phyloP scores from a whole-genome alignment of 495 filamentous ascomycete species.

The Penicillium diatomitis region DNA sequence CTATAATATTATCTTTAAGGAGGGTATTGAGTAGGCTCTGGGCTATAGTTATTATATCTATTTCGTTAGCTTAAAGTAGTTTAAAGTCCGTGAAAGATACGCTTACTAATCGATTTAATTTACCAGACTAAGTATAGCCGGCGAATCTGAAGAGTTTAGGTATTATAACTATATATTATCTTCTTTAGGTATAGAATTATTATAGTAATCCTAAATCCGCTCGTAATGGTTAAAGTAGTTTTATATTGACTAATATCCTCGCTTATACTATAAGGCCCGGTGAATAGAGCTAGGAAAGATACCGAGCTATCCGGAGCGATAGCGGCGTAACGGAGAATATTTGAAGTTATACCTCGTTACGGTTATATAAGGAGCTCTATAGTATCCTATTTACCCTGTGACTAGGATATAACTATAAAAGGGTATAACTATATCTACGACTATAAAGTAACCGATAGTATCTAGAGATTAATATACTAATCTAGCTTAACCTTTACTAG shows the following conservation, averaged over 20 bases:
- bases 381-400: slow-evolving; percentile 11
- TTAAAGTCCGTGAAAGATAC: neutral
- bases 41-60: neutral
- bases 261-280: slow-evolving; percentile 18
- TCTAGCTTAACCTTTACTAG: slow-evolving; percentile 6
- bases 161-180: slow-evolving; percentile 23
- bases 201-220: slow-evolving; percentile 14
- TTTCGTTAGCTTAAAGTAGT: neutral
- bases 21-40: neutral
- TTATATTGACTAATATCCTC: slow-evolving; percentile 16
- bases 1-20: neutral
- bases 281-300: slow-evolving; percentile 18
- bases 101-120: neutral
- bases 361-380: slow-evolving; percentile 21
- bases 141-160: slow-evolving; percentile 9
- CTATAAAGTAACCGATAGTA: slow-evolving; percentile 22
- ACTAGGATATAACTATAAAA: slow-evolving; percentile 31
- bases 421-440: slow-evolving; percentile 28
- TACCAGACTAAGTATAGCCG: slow-evolving; percentile 25
- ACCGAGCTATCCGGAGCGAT: neutral
- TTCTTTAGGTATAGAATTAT: slow-evolving; percentile 22
- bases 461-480: slow-evolving; percentile 32
- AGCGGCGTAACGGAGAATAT: slow-evolving; percentile 1
- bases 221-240: slow-evolving; percentile 21
- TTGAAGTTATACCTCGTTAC: slow-evolving; percentile 5